Evolutionary conservation across 768 basidiomycete genomes (phyloP), one percentile per base, ranked within the genome.

Genomic region (Termitomyces sp.): DNA sequence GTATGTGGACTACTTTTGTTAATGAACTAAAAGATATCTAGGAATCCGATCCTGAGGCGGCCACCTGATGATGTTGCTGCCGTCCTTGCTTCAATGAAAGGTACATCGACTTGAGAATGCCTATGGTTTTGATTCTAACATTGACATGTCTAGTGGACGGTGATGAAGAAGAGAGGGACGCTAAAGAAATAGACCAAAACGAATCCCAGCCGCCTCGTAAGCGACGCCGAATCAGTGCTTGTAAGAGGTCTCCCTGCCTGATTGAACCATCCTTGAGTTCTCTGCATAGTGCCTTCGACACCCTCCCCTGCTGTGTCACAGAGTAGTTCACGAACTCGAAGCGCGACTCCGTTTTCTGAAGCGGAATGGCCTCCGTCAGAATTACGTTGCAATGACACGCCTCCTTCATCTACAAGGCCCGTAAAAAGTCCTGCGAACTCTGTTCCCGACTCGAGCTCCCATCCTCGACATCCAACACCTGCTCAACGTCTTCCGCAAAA

Each of bases 391-490:
- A 14, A 15, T 19, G 32, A 44, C 22, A 40, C 41, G 12, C 35
- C 51, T 34, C 45, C 24, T 11, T 24, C 53, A 19, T 45, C 44
- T 6, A 51, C 43, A 19, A 42, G 12, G 12, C 34, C 44, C 22
- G 53, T 56, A 43, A 17, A 24, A 34, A 45, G 28, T 19, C n/a
- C 28, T 6, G n/a, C n/a, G 11, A 58, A 44, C 22, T 22, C 54
- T 46, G 15, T 26, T 32, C 7, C 42, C 11, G 17, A 30, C 51
- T 49, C 53, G 19, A 53, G 63, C 19, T 68, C 68, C 26, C 64
- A 62, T 14, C 60, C 66, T 45, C 57, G 49, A 5, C 55, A 66
- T 15, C 72, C 74, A 22, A 74, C 72, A 21, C 73, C 73, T 41
- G 72, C 67, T 5, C 73, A 74, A 50, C 64, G 66, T 52, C 53